Percentiles rank a stretch among this genome's conserved stretches.
Evolutionary conservation across 164 flowering plant genomes (phyloP).

Genomic region (Akebia trifoliata): DNA sequence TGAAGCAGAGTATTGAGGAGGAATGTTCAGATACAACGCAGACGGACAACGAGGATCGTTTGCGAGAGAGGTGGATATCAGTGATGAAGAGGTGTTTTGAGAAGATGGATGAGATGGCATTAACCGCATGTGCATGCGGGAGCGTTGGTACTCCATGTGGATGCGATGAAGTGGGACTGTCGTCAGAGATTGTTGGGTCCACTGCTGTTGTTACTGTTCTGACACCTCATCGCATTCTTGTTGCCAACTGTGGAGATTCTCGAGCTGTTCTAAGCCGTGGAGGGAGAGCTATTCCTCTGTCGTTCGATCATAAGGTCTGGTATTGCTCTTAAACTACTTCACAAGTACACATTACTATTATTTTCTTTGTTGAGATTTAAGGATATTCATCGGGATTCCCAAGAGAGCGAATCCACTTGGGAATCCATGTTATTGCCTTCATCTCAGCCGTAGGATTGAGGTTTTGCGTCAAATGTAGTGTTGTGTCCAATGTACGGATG

Average conservation of each 20-base stretch:
- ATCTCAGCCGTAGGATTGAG: too few relatives aligned
- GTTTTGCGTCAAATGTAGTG: too few relatives aligned
- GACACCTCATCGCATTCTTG: constrained; percentile 26
- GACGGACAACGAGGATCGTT: neutral
- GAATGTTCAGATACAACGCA: neutral
- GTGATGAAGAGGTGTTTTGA: constrained; percentile 28
- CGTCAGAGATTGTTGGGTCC: constrained; percentile 38
- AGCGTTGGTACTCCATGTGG: constrained; percentile 19
- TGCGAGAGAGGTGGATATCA: constrained; percentile 22
- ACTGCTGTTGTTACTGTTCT: constrained; percentile 53
- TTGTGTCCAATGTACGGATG: too few relatives aligned
- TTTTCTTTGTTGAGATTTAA: too few relatives aligned
- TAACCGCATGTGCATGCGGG: constrained; percentile 33
- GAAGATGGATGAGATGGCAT: constrained; percentile 40
- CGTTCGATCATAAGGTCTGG: constrained; percentile 49
- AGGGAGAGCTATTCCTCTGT: constrained; percentile 42
- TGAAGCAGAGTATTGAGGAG: constrained; percentile 12
- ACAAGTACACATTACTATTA: too few relatives aligned
- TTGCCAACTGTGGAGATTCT: constrained; percentile 65
- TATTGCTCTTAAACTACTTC: neutral
- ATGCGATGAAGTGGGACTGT: constrained; percentile 22
- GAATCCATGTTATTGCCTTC: too few relatives aligned
- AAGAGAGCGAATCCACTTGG: too few relatives aligned
- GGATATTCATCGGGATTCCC: too few relatives aligned
- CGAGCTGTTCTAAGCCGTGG: constrained; percentile 58